Evolutionary conservation across 2,329 filamentous ascomycete species (phyloP).

Genomic region (Phyllosticta citrichinensis): DNA sequence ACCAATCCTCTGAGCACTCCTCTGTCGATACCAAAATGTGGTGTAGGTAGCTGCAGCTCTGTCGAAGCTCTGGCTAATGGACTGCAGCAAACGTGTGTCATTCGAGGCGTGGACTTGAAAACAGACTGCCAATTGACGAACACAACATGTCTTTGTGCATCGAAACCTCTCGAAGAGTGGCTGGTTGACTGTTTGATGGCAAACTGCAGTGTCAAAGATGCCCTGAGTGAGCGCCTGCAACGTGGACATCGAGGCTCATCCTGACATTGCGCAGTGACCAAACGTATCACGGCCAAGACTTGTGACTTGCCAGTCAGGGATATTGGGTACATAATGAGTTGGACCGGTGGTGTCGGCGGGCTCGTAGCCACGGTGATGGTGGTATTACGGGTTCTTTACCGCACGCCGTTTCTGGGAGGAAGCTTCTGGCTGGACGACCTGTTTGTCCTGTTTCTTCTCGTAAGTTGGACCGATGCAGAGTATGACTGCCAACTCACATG

Average conservation of each 20-base stretch:
- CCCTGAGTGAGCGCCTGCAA: background rate
- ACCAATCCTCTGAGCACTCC: background rate
- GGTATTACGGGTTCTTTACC: conserved; percentile 28
- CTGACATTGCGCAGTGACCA: conserved; percentile 23
- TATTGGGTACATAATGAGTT: conserved; percentile 21
- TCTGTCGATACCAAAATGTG: background rate
- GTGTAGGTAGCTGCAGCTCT: background rate
- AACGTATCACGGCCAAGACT: conserved; percentile 31
- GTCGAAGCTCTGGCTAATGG: background rate
- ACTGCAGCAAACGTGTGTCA: background rate
- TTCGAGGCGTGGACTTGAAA: background rate
- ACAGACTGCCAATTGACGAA: background rate
- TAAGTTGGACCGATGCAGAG: background rate
- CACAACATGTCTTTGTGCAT: background rate
- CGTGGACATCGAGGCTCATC: background rate
- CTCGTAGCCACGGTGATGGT: conserved; percentile 26
- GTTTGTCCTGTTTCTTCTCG: conserved; percentile 15
- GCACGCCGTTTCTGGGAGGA: conserved; percentile 23
- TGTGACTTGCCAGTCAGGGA: conserved; percentile 32
- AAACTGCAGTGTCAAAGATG: conserved; percentile 3
- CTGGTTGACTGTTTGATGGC: background rate
- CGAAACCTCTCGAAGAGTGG: background rate
- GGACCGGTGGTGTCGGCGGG: conserved; percentile 25
- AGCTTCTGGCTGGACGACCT: conserved; percentile 29
- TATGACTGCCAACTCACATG: background rate